Conservation (phyloP, 768 basidiomycete genomes). For the Gloeostereum incarnatum region DNA sequence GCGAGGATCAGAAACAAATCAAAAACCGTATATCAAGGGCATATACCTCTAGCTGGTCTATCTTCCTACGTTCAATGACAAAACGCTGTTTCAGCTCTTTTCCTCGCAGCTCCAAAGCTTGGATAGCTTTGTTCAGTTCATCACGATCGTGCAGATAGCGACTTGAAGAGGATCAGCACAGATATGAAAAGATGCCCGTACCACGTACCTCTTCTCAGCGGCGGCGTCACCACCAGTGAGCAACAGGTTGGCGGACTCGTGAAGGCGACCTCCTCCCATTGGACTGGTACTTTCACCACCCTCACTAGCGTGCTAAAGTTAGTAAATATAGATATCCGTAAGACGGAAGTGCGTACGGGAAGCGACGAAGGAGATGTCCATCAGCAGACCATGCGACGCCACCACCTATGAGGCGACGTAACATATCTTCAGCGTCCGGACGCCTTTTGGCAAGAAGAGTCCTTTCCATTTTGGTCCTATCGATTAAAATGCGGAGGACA, state of each 20-base stretch:
- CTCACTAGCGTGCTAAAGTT: conserved; percentile 30
- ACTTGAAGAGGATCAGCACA: neutral
- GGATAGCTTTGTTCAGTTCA: too few species aligned
- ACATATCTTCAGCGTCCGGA: conserved; percentile 46
- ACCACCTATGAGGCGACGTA: conserved; percentile 32
- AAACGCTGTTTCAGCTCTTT: conserved; percentile 19
- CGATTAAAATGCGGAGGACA: conserved; percentile 77
- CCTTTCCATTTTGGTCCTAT: conserved; percentile 61
- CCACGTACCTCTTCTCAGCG: conserved; percentile 35
- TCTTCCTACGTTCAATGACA: too few species aligned
- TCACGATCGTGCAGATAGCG: too few species aligned
- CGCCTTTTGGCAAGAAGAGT: conserved; percentile 59
- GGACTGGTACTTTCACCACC: conserved; percentile 54
- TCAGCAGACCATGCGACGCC: conserved; percentile 60
- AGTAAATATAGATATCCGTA: conserved; percentile 1
- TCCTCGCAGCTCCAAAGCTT: conserved; percentile 17
- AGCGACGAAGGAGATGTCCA: conserved; percentile 53
- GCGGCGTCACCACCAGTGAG: conserved; percentile 44
- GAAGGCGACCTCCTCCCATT: conserved; percentile 15
- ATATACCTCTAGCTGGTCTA: conserved; percentile 22
- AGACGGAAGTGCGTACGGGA: conserved; percentile 34
- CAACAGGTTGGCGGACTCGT: conserved; percentile 30
- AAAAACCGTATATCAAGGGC: conserved; percentile 5
- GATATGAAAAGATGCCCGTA: neutral
- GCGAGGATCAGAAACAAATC: neutral